These are phyloP conservation scores for Aureococcus anophagefferens DNA, from an alignment of 108 stramenopile genomes.

Conservation along the genomic window DNA sequence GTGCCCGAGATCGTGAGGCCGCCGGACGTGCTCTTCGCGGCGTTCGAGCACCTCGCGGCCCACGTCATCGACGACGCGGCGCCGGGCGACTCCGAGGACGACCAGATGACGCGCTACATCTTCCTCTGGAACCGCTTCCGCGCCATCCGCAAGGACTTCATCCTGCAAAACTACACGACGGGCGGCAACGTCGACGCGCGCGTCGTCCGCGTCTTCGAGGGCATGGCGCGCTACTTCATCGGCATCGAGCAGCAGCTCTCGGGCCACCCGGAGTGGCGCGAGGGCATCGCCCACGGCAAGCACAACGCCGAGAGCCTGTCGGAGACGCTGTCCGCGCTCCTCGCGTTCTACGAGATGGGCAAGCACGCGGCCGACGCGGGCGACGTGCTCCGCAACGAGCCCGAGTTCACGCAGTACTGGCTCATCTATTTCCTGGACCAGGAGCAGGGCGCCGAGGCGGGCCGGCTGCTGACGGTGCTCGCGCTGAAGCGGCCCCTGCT, in stretches of 20 bases:
- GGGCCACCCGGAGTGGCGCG: conserved; percentile 55
- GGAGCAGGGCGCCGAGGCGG: not conserved
- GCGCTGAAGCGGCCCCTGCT: not conserved
- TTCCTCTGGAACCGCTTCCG: conserved; percentile 80
- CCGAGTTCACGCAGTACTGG: not conserved
- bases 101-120: conserved; percentile 67
- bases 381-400: not conserved
- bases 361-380: not conserved
- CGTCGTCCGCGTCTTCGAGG: conserved; percentile 72
- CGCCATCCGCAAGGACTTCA: conserved; percentile 77
- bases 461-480: not conserved
- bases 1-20: conserved; percentile 74
- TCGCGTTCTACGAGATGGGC: not conserved
- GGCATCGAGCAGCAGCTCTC: conserved; percentile 76
- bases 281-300: conserved; percentile 5
- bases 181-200: conserved; percentile 67
- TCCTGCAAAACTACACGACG: conserved; percentile 74
- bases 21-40: conserved; percentile 11
- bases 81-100: conserved; percentile 61
- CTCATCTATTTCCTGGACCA: not conserved
- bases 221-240: conserved; percentile 76
- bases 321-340: not conserved
- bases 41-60: conserved; percentile 4
- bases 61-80: conserved; percentile 60
- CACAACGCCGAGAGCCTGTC: conserved; percentile 2